Base-by-base conservation (phyloP, 1,284 basidiomycete species). In the Jaminaea rosea region DNA sequence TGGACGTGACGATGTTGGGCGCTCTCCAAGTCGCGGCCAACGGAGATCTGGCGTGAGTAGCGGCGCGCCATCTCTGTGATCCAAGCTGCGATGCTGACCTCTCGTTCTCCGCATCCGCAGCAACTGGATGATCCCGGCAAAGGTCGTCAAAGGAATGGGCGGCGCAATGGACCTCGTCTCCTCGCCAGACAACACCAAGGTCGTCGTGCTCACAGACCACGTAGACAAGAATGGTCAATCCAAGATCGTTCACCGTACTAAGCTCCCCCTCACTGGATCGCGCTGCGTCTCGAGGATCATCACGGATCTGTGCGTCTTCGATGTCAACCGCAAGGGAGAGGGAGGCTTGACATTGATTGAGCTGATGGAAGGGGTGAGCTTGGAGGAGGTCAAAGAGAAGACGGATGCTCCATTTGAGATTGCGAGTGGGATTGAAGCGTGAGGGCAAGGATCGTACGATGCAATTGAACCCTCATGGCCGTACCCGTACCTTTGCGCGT, bases 101-200 rank as follows among this genome's bases (percentile, higher is more conserved):
- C 34, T 36, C 4, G n/a, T 36, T 15, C 34, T 10, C 34, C 34
- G 9, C 34, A n/a, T 21, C 15, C 42, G 3, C 10, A 26, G 47
- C n/a, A 97, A 96, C 79, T 97, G 88, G 75, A 96, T 94, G 89
- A 89, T 96, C 63, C 91, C 91, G 13, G 88, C 88, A 27, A 90
- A 92, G 76, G 81, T 90, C 69, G 67, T 74, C 36, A 72, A 74
- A 50, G 87, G 87, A 46, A 91, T 94, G 73, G 91, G 91, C 26
- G 91, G 92, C 52, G 90, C 91, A 1, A 94, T 94, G 89, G 90
- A 93, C 72, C 83, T 67, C 13, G 60, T 64, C 29, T 59, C 59
- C 21, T 62, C 60, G 50, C 65, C 63, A 0, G 41, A 52, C 32
- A 51, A 58, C 27, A 61, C 65, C 45, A 61, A 61, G 41, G 76